Conservation (phyloP, 495 filamentous ascomycete genomes). For the Penicillium psychrofluorescens region DNA sequence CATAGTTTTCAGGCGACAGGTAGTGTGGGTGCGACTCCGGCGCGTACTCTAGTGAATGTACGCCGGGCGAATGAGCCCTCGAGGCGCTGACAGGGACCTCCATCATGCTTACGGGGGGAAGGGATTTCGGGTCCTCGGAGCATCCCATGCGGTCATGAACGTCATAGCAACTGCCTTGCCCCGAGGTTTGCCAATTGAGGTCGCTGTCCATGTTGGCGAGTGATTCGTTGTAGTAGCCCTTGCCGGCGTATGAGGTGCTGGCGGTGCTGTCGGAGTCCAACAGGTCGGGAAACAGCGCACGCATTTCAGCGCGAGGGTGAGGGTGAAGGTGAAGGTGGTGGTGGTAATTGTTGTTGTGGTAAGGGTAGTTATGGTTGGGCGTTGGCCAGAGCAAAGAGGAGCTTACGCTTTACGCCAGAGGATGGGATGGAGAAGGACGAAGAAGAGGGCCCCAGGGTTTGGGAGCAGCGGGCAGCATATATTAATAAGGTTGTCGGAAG, state of each 20-base stretch:
- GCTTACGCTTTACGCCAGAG: no score
- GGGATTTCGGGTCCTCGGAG: no score
- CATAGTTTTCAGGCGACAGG: slow-evolving; percentile 9
- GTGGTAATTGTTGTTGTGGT: neutral
- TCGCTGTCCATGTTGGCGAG: slow-evolving; percentile 2
- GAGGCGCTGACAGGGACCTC: slow-evolving; percentile 9
- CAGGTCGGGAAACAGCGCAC: neutral
- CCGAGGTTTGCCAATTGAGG: no score
- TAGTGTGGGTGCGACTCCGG: slow-evolving; percentile 4
- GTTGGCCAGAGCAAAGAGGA: no score
- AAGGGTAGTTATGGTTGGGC: neutral
- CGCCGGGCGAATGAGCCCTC: slow-evolving; percentile 2
- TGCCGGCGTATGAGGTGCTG: neutral
- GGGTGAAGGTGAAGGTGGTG: neutral
- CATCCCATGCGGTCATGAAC: no score
- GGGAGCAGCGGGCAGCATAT: no score
- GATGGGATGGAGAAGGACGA: no score
- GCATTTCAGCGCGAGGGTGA: slow-evolving; percentile 1
- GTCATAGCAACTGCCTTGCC: no score
- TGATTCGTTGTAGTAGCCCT: neutral
- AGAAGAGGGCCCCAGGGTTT: no score
- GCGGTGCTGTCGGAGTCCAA: slow-evolving; percentile 8
- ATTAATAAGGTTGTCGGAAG: no score
- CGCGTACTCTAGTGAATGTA: neutral
- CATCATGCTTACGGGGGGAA: slow-evolving; percentile 6